Base-by-base conservation (phyloP, 257 asterid genomes). In the Fraxinus cuspidata region DNA sequence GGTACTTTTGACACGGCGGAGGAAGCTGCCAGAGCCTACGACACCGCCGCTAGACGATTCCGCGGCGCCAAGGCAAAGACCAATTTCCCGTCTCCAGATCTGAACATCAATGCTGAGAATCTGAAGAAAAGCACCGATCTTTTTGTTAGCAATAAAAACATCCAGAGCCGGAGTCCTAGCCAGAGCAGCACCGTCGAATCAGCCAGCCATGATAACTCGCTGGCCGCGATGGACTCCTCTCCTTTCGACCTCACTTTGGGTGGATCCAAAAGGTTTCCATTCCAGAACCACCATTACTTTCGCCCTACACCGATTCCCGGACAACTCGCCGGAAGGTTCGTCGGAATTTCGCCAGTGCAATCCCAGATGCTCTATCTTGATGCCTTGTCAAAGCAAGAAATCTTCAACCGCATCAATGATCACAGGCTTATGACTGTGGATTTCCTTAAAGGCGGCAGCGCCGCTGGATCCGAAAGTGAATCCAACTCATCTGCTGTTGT, bases 161-260 rank as follows among this genome's bases (percentile, higher is more conserved):
- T 47, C 6, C n/a, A 47, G n/a, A 47, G 51, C 18, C 51, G 51
- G 18, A 42, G 51, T 42, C 51, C 51, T 42, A 42, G 89, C 84
- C 85, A 87, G 85, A 77, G 85, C 81, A 86, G 87, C 80, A 85
- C 92, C 29, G 83, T 86, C 16, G 94, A 84, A n/a, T 84, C 90
- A 4, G 80, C 85, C 0, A 29, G 89, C 80, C 74, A 72, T 64
- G 85, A 78, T 23, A 44, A 80, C 7, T 19, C 80, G 60, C 75
- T 79, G 76, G 65, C 81, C 27, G 60, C n/a, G 56, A 75, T 73
- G 37, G 83, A 84, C 28, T 56, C 65, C 15, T 71, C 81, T 4
- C 79, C 42, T 53, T 56, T 85, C 16, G 86, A 80, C 74, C 86
- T 84, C 77, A 80, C 71, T 3, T 77, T 86, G 37, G 83, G 82